phyloP scores from a whole-genome alignment of 805 yeast genomes.

The Kodamaea nitidulidarum region DNA sequence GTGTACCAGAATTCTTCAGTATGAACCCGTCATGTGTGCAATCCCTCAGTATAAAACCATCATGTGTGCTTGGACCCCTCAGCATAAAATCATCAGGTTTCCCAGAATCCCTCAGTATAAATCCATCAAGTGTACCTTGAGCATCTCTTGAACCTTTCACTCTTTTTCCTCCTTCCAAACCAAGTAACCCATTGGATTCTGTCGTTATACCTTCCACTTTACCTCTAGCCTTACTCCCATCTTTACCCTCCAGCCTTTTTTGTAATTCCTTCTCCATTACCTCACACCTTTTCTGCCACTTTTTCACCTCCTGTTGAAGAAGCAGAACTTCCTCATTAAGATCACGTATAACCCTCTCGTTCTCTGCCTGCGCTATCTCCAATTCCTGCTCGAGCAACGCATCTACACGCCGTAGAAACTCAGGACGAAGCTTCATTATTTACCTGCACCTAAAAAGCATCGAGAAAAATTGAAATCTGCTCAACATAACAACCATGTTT shows the following conservation, averaged over 20 bases:
- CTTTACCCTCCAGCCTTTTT: background rate
- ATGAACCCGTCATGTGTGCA: no score
- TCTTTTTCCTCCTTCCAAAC: no score
- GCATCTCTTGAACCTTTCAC: no score
- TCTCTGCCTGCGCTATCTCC: conserved; percentile 4
- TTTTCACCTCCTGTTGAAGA: conserved; percentile 4
- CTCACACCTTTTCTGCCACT: conserved; percentile 1
- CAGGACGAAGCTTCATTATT: conserved; percentile 5
- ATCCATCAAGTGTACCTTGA: no score
- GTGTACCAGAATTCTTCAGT: no score
- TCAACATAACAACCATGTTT: conserved; percentile 12
- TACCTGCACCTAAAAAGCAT: background rate
- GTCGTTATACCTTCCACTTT: background rate
- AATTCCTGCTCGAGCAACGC: conserved; percentile 8
- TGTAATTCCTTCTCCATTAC: background rate
- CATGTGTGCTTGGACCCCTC: no score
- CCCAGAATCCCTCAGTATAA: no score
- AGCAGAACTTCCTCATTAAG: conserved; percentile 1
- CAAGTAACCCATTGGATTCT: no score
- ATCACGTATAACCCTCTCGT: conserved; percentile 1
- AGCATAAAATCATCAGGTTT: no score
- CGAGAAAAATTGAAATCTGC: conserved; percentile 2
- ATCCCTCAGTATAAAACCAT: no score
- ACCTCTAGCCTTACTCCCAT: background rate
- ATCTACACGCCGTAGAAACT: conserved; percentile 4